Conservation (phyloP, 164 flowering plant species). For the Akebia trifoliata region DNA sequence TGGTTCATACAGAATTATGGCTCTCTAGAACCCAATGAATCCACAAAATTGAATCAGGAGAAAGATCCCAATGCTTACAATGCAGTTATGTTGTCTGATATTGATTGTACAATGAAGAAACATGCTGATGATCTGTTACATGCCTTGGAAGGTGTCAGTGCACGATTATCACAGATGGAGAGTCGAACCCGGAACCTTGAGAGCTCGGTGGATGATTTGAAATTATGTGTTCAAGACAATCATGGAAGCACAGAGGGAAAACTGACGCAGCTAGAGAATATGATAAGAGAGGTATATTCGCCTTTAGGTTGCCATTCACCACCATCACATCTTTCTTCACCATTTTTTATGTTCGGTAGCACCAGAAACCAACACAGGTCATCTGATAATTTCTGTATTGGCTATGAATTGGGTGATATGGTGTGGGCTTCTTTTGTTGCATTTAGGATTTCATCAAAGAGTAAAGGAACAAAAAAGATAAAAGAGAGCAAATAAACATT, state of each 20-base stretch:
- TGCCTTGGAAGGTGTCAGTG: constrained; percentile 71
- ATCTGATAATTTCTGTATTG: no score
- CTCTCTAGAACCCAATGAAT: constrained; percentile 6
- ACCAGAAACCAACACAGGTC: no score
- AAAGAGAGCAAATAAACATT: no score
- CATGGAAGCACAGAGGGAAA: constrained; percentile 80
- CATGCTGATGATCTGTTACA: constrained; percentile 67
- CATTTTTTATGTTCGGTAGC: no score
- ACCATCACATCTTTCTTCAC: background rate
- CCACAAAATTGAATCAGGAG: constrained; percentile 4
- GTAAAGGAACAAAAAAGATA: no score
- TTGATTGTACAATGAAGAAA: constrained; percentile 78
- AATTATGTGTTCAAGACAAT: constrained; percentile 59
- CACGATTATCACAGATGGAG: constrained; percentile 75
- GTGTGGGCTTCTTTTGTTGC: no score
- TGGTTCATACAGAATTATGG: constrained; percentile 2
- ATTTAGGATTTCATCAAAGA: no score
- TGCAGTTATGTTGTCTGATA: constrained; percentile 45
- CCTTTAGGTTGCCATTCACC: no score
- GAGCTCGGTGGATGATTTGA: constrained; percentile 74
- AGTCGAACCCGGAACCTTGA: constrained; percentile 70
- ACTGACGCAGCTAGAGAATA: constrained; percentile 77
- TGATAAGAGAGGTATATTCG: constrained; percentile 72
- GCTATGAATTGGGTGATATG: no score
- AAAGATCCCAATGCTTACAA: constrained; percentile 20